phyloP scores from a whole-genome alignment of 1,139 yeast genomes.

The Blastobotrys petasosporus region DNA sequence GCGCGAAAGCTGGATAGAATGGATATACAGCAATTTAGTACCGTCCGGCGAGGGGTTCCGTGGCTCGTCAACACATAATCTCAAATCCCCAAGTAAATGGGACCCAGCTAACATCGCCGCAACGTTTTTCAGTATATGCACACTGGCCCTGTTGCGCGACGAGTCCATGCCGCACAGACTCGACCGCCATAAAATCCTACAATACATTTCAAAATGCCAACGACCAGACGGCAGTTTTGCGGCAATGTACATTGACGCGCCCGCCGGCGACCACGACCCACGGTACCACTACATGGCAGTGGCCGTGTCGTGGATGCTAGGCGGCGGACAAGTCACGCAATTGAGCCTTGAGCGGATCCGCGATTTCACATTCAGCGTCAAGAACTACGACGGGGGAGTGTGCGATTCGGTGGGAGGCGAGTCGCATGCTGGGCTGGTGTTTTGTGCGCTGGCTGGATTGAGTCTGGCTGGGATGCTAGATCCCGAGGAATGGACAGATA shows the following conservation, averaged over 20 bases:
- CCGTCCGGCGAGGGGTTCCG: slow-evolving; percentile 47
- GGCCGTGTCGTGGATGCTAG: slow-evolving; percentile 52
- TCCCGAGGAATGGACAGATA: slow-evolving; percentile 33
- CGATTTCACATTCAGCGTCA: slow-evolving; percentile 3
- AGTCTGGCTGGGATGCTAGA: slow-evolving; percentile 38
- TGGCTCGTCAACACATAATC: slow-evolving; percentile 43
- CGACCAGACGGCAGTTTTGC: slow-evolving; percentile 48
- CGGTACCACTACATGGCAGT: slow-evolving; percentile 73
- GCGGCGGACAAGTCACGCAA: slow-evolving; percentile 19
- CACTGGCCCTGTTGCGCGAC: slow-evolving; percentile 44
- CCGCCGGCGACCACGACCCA: slow-evolving; percentile 64
- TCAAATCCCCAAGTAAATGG: slow-evolving; percentile 30
- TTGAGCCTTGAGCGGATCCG: slow-evolving; percentile 3
- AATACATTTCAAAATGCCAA: slow-evolving; percentile 52
- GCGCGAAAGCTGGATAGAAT: slow-evolving; percentile 36
- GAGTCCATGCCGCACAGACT: slow-evolving; percentile 35
- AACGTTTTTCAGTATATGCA: slow-evolving; percentile 42
- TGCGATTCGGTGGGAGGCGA: slow-evolving; percentile 50
- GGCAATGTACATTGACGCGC: slow-evolving; percentile 42
- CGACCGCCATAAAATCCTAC: slow-evolving; percentile 44
- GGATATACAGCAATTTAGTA: slow-evolving; percentile 46
- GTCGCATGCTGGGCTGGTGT: slow-evolving; percentile 83
- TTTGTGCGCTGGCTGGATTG: slow-evolving; percentile 72
- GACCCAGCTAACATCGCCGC: slow-evolving; percentile 63
- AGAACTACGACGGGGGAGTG: slow-evolving; percentile 62